Conservation (phyloP, 129 eudicot species). For the Escallonia rubra region DNA sequence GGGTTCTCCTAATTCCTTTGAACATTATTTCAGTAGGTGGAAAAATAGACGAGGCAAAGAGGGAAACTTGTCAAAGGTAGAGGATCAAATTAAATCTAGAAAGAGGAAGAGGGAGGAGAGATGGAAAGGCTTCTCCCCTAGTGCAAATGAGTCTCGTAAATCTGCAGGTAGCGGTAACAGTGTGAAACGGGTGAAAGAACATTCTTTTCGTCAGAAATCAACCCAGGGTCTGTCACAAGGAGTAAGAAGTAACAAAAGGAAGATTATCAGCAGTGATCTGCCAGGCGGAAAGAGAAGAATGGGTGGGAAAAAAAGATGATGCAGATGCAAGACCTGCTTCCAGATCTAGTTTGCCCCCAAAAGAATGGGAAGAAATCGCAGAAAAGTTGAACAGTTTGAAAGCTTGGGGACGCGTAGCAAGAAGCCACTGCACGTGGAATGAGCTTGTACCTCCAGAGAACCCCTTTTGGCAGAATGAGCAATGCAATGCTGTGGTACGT, state of each 20-base stretch:
- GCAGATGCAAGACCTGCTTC: not conserved
- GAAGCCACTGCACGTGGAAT: not conserved
- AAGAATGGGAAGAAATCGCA: slow-evolving; percentile 17
- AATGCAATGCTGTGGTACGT: too few relatives aligned
- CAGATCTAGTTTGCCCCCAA: not conserved
- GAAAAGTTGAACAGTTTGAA: not conserved
- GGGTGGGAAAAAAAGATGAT: slow-evolving; percentile 3
- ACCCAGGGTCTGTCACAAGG: slow-evolving; percentile 13
- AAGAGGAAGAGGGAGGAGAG: slow-evolving; percentile 48
- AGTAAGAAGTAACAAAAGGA: slow-evolving; percentile 19
- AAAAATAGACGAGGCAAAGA: slow-evolving; percentile 28
- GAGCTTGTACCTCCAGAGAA: not conserved
- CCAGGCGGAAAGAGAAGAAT: slow-evolving; percentile 27
- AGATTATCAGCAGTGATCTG: slow-evolving; percentile 7
- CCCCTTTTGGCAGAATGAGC: not conserved
- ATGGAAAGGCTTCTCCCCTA: slow-evolving; percentile 9
- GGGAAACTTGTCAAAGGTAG: slow-evolving; percentile 25
- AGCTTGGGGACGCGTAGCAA: not conserved
- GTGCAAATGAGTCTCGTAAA: slow-evolving; percentile 14
- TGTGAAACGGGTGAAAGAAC: slow-evolving; percentile 15
- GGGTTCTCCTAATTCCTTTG: slow-evolving; percentile 6
- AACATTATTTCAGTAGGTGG: slow-evolving; percentile 33
- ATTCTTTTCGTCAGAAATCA: slow-evolving; percentile 7
- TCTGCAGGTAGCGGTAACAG: slow-evolving; percentile 18
- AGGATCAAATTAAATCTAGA: slow-evolving; percentile 23